Conservation (phyloP, 495 filamentous ascomycete species). For the Neurospora sublineolata region DNA sequence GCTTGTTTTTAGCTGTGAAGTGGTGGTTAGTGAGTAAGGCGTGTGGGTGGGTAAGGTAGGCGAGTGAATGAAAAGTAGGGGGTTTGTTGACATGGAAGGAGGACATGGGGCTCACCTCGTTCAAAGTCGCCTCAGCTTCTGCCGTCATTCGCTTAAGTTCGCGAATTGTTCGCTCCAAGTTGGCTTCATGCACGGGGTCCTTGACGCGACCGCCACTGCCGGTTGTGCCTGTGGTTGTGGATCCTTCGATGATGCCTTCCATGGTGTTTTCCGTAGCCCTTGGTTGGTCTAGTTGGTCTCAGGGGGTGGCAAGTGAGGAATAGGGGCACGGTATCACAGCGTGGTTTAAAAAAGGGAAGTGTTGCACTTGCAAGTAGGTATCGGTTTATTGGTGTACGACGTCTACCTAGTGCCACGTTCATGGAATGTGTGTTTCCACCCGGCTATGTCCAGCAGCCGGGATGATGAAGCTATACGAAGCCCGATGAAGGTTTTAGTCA, state of each 20-base stretch:
- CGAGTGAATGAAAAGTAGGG: neutral
- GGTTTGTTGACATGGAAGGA: neutral
- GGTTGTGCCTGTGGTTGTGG: neutral
- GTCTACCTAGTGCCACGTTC: neutral
- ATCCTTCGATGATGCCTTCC: neutral
- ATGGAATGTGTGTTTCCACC: neutral
- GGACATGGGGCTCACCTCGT: conserved; percentile 16
- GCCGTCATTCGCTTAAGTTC: conserved; percentile 53
- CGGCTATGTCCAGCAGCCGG: neutral
- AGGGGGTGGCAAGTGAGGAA: neutral
- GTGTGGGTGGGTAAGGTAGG: too few species aligned
- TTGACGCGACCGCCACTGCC: neutral
- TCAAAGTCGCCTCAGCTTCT: conserved; percentile 52
- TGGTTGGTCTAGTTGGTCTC: neutral
- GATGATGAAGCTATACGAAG: neutral
- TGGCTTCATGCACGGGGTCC: conserved; percentile 27
- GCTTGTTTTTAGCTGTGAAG: neutral
- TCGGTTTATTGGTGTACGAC: neutral
- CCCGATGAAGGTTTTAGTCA: neutral
- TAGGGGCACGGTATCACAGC: neutral
- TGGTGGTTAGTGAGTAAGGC: neutral
- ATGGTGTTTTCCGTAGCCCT: neutral
- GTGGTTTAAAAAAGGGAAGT: too few species aligned
- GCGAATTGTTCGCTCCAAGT: conserved; percentile 52
- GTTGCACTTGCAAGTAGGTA: neutral